phyloP scores from a whole-genome alignment of 495 filamentous ascomycete species.

The Viridothelium virens region DNA sequence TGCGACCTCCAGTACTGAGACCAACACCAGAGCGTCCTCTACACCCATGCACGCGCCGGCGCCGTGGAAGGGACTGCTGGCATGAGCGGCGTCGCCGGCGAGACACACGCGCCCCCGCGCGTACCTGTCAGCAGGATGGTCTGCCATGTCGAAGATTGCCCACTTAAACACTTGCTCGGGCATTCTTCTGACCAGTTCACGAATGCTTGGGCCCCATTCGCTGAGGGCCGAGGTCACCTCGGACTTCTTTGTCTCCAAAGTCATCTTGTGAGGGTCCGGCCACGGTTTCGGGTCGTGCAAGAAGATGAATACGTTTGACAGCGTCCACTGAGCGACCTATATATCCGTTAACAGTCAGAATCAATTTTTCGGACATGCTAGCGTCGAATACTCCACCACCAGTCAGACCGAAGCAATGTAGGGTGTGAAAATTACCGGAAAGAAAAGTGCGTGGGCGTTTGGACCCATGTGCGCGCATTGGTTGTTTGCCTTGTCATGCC shows the following conservation, averaged over 20 bases:
- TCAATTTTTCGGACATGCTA: conserved; percentile 4
- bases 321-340: conserved; percentile 18
- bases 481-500: conserved; percentile 35
- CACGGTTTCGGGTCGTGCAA: conserved; percentile 16
- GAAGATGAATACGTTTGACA: conserved; percentile 31
- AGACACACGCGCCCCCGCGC: conserved; percentile 8
- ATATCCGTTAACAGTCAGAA: conserved; percentile 12
- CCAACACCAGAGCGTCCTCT: conserved; percentile 15
- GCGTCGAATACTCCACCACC: conserved; percentile 10
- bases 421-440: background rate
- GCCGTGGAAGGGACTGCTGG: conserved; percentile 11
- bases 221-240: conserved; percentile 12
- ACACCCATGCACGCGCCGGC: conserved; percentile 15
- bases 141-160: conserved; percentile 37
- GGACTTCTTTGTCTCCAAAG: background rate
- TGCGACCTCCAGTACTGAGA: background rate
- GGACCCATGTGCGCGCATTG: conserved; percentile 1
- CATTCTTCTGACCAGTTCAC: conserved; percentile 22
- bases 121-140: conserved; percentile 11
- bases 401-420: background rate
- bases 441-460: background rate
- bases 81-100: conserved; percentile 15
- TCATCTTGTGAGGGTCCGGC: conserved; percentile 15
- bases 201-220: conserved; percentile 22
- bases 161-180: conserved; percentile 34